Base-by-base conservation (phyloP, 169 alveolate species). In the Pseudocohnilembus persalinus region DNA sequence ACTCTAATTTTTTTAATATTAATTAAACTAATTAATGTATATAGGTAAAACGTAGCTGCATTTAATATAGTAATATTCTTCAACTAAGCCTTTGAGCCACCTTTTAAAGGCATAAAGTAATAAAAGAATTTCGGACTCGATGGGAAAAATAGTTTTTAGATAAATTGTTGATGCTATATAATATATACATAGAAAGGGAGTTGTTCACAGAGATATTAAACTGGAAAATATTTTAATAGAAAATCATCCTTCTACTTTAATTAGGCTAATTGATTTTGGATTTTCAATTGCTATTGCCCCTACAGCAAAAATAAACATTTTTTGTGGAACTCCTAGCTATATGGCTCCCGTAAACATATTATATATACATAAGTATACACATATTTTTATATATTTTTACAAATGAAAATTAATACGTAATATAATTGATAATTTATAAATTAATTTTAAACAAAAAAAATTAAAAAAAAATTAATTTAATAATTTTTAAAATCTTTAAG, bases 181-280 rank as follows among this genome's bases (percentile, higher is more conserved):
- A 29, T 92, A 92, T 65, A 86, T 90, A 80, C 96, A 92, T 83
- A 83, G 81, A n/a, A 90, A 89, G 64, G 82, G 82, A 72, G 85
- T 92, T 29, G 91, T 90, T 34, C 98, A 96, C 84, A 82, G 98
- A 68, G 98, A 96, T 83, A 65, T 96, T 26, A 96, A 96, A 79
- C 94, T 95, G 34, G 98, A 96, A 88, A 96, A 96, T 83, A 77
- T 96, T 30, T 79, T 94, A n/a, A 49, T 94, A 33, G 96, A 49
- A 49, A 49, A 93, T 77, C 80, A 81, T 16, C 76, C 90, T 74
- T 90, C 4, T 11, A 4, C 92, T 1, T 81, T 82, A 31, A 91
- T 96, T 73, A 94, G 94, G 83, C 83, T 96, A 0, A 96, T 93
- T 29, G 98, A 96, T 85, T 96, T 96, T 89, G 98, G 98, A 31